Evolutionary conservation across 2,329 filamentous ascomycete species (phyloP), one percentile per base, ranked within the genome.

Genomic region (Coniochaeta sp.): DNA sequence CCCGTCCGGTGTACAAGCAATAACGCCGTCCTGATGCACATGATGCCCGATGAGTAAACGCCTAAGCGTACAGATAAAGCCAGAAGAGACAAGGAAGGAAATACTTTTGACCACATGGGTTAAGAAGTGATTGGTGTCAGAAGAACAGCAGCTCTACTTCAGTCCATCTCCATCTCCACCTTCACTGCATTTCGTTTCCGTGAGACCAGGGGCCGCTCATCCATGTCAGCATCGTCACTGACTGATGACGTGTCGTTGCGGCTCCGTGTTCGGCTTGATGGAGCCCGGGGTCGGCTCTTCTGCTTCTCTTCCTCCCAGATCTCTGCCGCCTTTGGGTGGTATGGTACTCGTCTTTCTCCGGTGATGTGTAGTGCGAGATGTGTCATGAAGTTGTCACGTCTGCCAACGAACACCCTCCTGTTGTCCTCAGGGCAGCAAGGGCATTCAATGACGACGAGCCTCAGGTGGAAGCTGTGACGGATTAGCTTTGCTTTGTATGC

Each of bases 331-430:
- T 40, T 31, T 24, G 56, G 56, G 26, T 58, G 56, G 17, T 43
- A 58, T 34, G 28, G 22, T 19, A 58, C 56, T n/a, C 56, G 28
- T 9, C 56, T 16, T 33, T 58, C 56, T 17, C 56, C 38, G 24
- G 34, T 58, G 34, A 44, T 34, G 38, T 58, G 56, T 8, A 58
- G 36, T 12, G 34, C 56, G 38, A 58, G 56, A 31, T 58, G 56
- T 43, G 34, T 40, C 56, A 40, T 40, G 56, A 43, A 58, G 58
- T 60, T 56, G 28, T 60, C 58, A 36, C 33, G 36, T 33, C 58
- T 17, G 33, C 52, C 54, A 34, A 55, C 31, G 24, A 38, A 57
- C 17, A 43, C 52, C 24, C 52, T 31, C 8, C 19, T 60, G 34
- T 60, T 60, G 24, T 60, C 38, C 16, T 60, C 52, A 9, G 50